A percentile compares a stretch with the other conserved stretches of the same genome.
Conservation (phyloP, 2,329 filamentous ascomycete species). For the Colletotrichum noveboracense region DNA sequence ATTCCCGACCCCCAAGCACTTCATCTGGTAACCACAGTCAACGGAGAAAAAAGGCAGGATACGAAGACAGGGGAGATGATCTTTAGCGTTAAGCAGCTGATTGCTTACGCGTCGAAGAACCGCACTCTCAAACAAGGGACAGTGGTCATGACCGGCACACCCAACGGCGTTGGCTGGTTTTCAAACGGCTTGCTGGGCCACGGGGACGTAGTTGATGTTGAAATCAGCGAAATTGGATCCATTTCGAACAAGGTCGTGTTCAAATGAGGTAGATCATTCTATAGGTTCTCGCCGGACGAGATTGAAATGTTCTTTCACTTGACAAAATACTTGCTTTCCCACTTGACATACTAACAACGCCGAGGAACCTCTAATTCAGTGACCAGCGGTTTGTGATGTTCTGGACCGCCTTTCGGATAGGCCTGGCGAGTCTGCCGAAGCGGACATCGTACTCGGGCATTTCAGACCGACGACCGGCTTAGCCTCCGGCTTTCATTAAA, state of each 20-base stretch:
- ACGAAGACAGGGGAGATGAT: neutral
- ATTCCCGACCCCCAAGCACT: neutral
- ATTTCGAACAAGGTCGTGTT: neutral
- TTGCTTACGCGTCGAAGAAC: neutral
- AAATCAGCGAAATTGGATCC: neutral
- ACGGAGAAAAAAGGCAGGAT: neutral
- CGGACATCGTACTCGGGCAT: accelerated
- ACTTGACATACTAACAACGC: no score
- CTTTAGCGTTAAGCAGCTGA: neutral
- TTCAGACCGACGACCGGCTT: neutral
- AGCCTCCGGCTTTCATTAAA: neutral
- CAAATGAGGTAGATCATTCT: neutral
- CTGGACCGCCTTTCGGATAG: neutral
- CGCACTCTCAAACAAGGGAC: neutral
- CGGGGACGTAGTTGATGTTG: neutral
- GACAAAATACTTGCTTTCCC: neutral
- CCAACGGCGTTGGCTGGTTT: neutral
- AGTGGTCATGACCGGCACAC: neutral
- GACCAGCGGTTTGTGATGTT: no score
- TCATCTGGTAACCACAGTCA: neutral
- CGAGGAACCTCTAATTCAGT: no score
- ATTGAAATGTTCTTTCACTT: neutral
- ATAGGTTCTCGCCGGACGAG: no score
- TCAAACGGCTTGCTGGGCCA: neutral
- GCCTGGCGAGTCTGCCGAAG: neutral